phyloP scores from a whole-genome alignment of 78 protist genomes.

The Dictyostelium firmibasis region DNA sequence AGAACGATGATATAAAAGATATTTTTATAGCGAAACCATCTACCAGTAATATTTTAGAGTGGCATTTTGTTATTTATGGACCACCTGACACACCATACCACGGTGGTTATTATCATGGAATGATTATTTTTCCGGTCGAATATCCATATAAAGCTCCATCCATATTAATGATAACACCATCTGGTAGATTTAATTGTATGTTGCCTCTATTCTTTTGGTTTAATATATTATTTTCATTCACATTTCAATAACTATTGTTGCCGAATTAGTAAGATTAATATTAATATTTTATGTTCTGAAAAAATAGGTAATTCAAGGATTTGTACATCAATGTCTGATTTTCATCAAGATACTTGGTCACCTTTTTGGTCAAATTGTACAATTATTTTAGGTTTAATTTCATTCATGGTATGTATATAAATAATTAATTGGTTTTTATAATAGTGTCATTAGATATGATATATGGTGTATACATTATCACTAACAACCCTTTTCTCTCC shows the following conservation, averaged over 20 bases:
- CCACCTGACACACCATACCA: constrained; percentile 85
- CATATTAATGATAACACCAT: constrained; percentile 56
- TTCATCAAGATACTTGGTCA: constrained; percentile 35
- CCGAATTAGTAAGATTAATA: too few species aligned
- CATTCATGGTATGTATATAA: constrained; percentile 50
- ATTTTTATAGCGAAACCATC: constrained; percentile 11
- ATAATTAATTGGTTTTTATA: too few species aligned
- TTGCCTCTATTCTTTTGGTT: too few species aligned
- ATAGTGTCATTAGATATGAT: too few species aligned
- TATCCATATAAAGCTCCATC: constrained; percentile 93
- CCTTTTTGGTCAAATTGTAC: constrained; percentile 14
- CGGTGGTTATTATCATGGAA: constrained; percentile 95
- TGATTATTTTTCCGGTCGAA: constrained; percentile 90
- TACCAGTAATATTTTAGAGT: constrained; percentile 83
- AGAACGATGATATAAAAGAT: background rate
- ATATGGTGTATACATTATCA: too few species aligned
- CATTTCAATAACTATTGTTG: too few species aligned
- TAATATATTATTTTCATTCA: too few species aligned
- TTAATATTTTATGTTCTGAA: too few species aligned
- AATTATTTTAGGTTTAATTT: constrained; percentile 23
- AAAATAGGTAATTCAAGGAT: constrained; percentile 49
- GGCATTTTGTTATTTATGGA: constrained; percentile 96
- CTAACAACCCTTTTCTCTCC: background rate
- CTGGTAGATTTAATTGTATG: constrained; percentile 43
- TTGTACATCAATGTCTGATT: constrained; percentile 41